These are phyloP conservation scores for Zygotorulaspora danielsina DNA, from an alignment of 805 yeast species.

Conservation along the genomic window DNA sequence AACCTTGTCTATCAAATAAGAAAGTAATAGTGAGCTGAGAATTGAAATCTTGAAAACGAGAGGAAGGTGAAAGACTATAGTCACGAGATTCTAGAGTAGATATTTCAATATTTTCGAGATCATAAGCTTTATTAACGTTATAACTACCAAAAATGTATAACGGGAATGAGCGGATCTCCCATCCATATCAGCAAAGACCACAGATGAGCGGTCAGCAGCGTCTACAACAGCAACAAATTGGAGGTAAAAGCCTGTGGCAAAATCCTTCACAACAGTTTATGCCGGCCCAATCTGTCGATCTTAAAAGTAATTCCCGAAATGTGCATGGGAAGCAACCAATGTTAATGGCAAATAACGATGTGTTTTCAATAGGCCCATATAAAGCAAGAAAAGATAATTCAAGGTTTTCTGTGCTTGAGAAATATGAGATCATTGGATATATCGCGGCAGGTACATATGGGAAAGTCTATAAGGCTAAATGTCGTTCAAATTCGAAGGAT, in stretches of 20 bases:
- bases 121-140: too few species aligned
- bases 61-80: background rate
- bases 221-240: slow-evolving; percentile 11
- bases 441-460: slow-evolving; percentile 99
- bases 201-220: slow-evolving; percentile 18
- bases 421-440: slow-evolving; percentile 86
- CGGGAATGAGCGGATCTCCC: slow-evolving; percentile 11
- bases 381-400: slow-evolving; percentile 58
- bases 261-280: slow-evolving; percentile 13
- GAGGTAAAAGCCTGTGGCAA: slow-evolving; percentile 21
- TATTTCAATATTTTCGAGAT: too few species aligned
- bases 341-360: slow-evolving; percentile 51
- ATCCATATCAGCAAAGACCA: slow-evolving; percentile 13
- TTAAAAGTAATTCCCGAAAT: slow-evolving; percentile 11
- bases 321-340: slow-evolving; percentile 40
- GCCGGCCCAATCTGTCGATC: slow-evolving; percentile 9
- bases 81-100: too few species aligned
- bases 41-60: background rate
- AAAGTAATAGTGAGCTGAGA: background rate
- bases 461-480: slow-evolving; percentile 86
- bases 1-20: background rate
- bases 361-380: slow-evolving; percentile 56
- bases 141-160: slow-evolving; percentile 13
- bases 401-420: slow-evolving; percentile 71
- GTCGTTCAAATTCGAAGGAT: slow-evolving; percentile 22